Base-by-base conservation (phyloP, 352 stramenopile genomes). In the Pythium inflatum region DNA sequence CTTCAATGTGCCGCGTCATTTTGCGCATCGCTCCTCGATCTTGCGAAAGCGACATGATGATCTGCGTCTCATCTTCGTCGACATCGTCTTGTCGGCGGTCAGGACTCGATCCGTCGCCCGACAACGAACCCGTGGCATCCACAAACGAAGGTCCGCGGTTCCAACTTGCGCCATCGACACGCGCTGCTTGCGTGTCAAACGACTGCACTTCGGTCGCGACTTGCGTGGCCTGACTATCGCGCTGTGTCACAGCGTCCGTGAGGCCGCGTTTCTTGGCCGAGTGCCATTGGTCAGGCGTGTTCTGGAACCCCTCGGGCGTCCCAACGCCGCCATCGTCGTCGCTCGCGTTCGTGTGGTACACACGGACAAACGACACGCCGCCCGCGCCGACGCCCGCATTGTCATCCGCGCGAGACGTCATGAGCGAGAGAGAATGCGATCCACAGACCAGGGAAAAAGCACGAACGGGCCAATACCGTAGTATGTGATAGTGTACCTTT, bases 21-120 rank as follows among this genome's bases (percentile, higher is more conserved):
- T 36, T 34, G 0, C 68, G 64, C 28, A 71, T 20, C 1, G 76
- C 74, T 25, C 83, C 74, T 40, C 77, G 78, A 20, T 89, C 83
- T 62, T 91, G 77, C 0, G 82, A 92, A 30, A 88, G 69, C 54
- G 84, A 88, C 80, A 92, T 92, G 41, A 83, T 51, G 64, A 94
- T 94, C 77, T 94, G 87, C 43, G 87, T 94, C 76, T 92, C 87
- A 30, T 94, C 84, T 62, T 92, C 87, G 46, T 93, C 86, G 14
- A 88, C 75, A 18, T 86, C 79, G 5, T 85, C 78, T 4, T 67
- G 40, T 25, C 49, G 45, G 2, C 45, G 56, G n/a, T 82, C 65
- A 5, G 40, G 28, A 34, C 20, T 61, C 48, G 40, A 50, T 20
- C 66, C 43, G n/a, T 74, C 53, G 27, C 57, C 48, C 18, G 34